Evolutionary conservation across 2,329 filamentous ascomycete species (phyloP).

Genomic region (Ophiosphaerella narmari): DNA sequence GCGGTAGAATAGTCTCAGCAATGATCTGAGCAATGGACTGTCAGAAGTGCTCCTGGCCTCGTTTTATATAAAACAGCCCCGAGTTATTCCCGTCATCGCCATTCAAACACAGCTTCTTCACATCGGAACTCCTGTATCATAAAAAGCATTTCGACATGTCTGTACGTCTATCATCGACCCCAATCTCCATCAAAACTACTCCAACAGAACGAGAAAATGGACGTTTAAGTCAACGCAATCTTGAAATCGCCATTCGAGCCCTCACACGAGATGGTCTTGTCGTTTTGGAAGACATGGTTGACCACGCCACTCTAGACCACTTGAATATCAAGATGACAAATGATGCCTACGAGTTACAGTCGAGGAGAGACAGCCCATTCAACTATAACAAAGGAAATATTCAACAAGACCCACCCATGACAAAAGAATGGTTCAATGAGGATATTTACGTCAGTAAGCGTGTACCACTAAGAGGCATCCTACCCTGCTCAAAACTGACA

Average conservation of each 20-base stretch:
- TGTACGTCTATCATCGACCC: slow-evolving; percentile 23
- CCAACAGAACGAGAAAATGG: slow-evolving; percentile 47
- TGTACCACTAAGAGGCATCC: neutral
- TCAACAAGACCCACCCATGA: slow-evolving; percentile 64
- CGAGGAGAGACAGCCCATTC: slow-evolving; percentile 59
- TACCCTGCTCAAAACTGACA: neutral
- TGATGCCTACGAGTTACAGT: slow-evolving; percentile 60
- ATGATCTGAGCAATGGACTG: no score
- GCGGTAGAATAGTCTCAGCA: no score
- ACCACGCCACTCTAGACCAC: slow-evolving; percentile 56
- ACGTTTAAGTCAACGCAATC: slow-evolving; percentile 52
- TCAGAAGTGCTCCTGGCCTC: no score
- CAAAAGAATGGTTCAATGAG: slow-evolving; percentile 43
- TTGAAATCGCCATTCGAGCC: slow-evolving; percentile 53
- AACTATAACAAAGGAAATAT: slow-evolving; percentile 68
- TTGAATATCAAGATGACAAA: slow-evolving; percentile 64
- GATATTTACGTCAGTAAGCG: slow-evolving; percentile 59
- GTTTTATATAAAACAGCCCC: no score
- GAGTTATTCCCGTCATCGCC: no score
- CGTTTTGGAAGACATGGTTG: slow-evolving; percentile 41
- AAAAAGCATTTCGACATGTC: slow-evolving; percentile 15
- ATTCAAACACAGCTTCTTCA: no score
- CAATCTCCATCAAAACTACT: slow-evolving; percentile 49
- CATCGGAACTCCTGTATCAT: no score
- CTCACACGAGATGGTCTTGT: slow-evolving; percentile 41